Percentiles rank a stretch among this genome's conserved stretches.
phyloP scores from a whole-genome alignment of 2,329 filamentous ascomycete species.

The Pseudocercospora eumusae region DNA sequence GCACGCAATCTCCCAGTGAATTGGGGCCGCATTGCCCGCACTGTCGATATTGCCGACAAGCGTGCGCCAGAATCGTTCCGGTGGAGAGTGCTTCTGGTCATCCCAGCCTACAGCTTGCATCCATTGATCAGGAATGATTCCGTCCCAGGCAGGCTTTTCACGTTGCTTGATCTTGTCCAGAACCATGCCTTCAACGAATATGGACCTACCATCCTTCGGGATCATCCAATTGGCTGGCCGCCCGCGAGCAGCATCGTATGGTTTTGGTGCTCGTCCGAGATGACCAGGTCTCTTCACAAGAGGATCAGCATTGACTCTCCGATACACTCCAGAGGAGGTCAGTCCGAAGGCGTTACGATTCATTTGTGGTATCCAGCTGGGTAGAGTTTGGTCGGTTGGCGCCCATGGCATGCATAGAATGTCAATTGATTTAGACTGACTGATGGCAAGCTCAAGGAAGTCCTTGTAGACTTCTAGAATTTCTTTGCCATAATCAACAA shows the following conservation, averaged over 20 bases:
- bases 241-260: conserved; percentile 14
- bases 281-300: conserved; percentile 22
- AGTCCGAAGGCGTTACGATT: conserved; percentile 16
- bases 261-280: conserved; percentile 9
- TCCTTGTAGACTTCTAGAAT: conserved; percentile 18
- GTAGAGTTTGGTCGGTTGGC: conserved; percentile 11
- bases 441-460: conserved; percentile 19
- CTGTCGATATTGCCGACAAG: conserved; percentile 9
- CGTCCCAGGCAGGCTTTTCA: conserved; percentile 17
- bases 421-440: conserved; percentile 15
- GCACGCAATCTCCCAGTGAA: neutral
- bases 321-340: conserved; percentile 5
- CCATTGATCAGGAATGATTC: conserved; percentile 22
- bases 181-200: conserved; percentile 19
- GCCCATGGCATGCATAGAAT: conserved; percentile 24
- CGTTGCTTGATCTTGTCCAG: conserved; percentile 13
- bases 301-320: conserved; percentile 17
- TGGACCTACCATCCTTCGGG: conserved; percentile 1
- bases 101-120: conserved; percentile 6
- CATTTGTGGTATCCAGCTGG: conserved; percentile 22
- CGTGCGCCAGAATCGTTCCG: conserved; percentile 15
- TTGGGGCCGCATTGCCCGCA: neutral
- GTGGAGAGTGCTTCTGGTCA: neutral
- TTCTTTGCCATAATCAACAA: conserved; percentile 19
- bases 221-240: conserved; percentile 11